Evolutionary conservation across 768 basidiomycete genomes (phyloP), one percentile per base, ranked within the genome.

Genomic region (Boletus eberwhitei): DNA sequence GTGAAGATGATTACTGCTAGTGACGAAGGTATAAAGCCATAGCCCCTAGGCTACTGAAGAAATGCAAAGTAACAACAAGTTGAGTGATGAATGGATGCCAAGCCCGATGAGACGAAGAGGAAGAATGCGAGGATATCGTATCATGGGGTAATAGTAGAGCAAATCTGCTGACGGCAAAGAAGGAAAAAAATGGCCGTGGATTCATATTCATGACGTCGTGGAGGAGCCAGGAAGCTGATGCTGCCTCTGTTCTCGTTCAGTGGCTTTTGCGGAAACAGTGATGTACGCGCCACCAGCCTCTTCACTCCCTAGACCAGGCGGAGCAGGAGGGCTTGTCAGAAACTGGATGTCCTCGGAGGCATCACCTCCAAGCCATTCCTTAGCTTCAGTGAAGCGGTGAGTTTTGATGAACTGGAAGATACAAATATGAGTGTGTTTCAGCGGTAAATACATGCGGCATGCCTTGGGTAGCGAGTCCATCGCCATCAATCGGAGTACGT

Each of bases 391-490:
- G 76, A 93, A 93, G 62, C 83, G 84, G 29, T 87, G 81, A 1
- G 89, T 91, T 71, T 93, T 93, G 74, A 92, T 90, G 75, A 93
- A 93, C 92, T 93, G 55, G 26, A 46, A 14, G 52, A 38, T 36
- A 21, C 50, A 14, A 35, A 19, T 11, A 55, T 54, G 44, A 55
- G 44, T 16, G 57, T 58, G 58, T 55, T 54, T 53, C 38, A 53
- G 36, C 8, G 17, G 24, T 40, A 49, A 40, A 46, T 24, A 50
- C 43, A 38, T 43, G 39, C 22, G 34, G 64, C 77, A 29, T 63
- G 90, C 91, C 81, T 96, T 96, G 14, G 97, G 97, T n/a, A 99
- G 88, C 8, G 96, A 98, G 71, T 99, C 97, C 52, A 95, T 96
- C 17, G 97, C 94, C 91, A 99, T 96, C 63, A 99, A 69, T 44